Evolutionary conservation across 495 filamentous ascomycete species (phyloP).

Genomic region (Lindgomyces ingoldianus): DNA sequence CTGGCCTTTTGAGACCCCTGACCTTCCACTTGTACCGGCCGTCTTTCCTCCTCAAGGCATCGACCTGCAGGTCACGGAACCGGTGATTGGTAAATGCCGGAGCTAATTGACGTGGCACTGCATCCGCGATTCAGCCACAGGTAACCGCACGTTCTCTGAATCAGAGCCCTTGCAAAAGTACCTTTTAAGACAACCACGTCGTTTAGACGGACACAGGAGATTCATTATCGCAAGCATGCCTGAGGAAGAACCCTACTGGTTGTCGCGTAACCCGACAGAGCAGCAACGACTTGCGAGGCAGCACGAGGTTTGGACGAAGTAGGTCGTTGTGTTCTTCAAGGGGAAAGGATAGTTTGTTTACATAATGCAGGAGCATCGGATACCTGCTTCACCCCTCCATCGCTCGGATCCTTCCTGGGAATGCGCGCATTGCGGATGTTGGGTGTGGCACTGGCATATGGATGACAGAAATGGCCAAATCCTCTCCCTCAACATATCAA

Average conservation of each 20-base stretch:
- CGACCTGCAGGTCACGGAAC: too few species aligned
- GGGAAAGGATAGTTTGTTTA: background rate
- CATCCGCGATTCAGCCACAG: background rate
- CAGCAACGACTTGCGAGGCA: slow-evolving; percentile 26
- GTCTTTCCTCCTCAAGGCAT: too few species aligned
- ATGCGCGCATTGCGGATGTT: slow-evolving; percentile 30
- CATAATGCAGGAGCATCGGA: slow-evolving; percentile 8
- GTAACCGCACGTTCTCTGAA: too few species aligned
- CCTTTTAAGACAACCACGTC: too few species aligned
- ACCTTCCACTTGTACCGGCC: too few species aligned
- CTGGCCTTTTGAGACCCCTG: too few species aligned
- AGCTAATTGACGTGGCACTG: slow-evolving; percentile 14
- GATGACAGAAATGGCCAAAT: slow-evolving; percentile 41
- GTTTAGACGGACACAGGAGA: background rate
- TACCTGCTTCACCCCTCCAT: slow-evolving; percentile 34
- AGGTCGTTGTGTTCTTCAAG: background rate
- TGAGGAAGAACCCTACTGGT: slow-evolving; percentile 31
- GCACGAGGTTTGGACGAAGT: slow-evolving; percentile 28
- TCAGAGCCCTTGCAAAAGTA: too few species aligned
- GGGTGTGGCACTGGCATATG: slow-evolving; percentile 32
- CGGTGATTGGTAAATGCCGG: too few species aligned
- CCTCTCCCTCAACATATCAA: slow-evolving; percentile 37
- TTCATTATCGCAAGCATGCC: background rate
- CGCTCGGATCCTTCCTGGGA: slow-evolving; percentile 11
- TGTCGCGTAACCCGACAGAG: slow-evolving; percentile 11